These are phyloP conservation scores for Fusarium incarnatum DNA, from an alignment of 2,329 filamentous ascomycete species.

Conservation along the genomic window DNA sequence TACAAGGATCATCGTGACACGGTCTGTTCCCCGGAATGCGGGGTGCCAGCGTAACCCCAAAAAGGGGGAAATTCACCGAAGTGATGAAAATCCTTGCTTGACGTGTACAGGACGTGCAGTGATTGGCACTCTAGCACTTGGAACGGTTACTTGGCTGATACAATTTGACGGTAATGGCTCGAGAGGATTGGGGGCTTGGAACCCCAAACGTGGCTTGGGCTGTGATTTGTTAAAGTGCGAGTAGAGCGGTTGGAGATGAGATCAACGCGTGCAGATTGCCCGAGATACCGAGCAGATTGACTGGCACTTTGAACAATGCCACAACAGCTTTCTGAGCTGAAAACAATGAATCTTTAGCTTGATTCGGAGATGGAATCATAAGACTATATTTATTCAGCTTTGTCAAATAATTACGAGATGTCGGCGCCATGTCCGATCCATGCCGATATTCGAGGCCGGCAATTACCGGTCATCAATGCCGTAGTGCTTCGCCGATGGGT, in stretches of 20 bases:
- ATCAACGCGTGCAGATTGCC: constrained; percentile 1
- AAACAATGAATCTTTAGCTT: background rate
- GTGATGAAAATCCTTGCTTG: background rate
- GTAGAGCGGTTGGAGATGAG: background rate
- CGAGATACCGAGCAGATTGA: constrained; percentile 10
- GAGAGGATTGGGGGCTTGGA: constrained; percentile 16
- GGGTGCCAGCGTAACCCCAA: constrained; percentile 1
- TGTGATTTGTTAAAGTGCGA: background rate
- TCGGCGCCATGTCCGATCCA: background rate
- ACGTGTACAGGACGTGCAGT: background rate
- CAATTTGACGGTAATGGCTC: background rate
- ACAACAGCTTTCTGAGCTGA: background rate
- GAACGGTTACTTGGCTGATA: background rate
- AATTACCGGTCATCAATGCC: constrained; percentile 3
- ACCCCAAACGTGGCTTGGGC: constrained; percentile 21
- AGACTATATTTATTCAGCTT: background rate
- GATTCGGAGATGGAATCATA: background rate
- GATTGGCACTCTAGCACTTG: background rate
- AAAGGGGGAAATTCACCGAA: background rate
- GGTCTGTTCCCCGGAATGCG: constrained; percentile 4
- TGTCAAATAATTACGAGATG: background rate
- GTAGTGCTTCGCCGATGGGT: background rate
- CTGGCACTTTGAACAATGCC: background rate
- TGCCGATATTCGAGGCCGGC: background rate
- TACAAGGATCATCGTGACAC: background rate